Evolutionary conservation across 2,329 filamentous ascomycete genomes (phyloP), one percentile per base, ranked within the genome.

Genomic region (Sclerotinia subarctica): DNA sequence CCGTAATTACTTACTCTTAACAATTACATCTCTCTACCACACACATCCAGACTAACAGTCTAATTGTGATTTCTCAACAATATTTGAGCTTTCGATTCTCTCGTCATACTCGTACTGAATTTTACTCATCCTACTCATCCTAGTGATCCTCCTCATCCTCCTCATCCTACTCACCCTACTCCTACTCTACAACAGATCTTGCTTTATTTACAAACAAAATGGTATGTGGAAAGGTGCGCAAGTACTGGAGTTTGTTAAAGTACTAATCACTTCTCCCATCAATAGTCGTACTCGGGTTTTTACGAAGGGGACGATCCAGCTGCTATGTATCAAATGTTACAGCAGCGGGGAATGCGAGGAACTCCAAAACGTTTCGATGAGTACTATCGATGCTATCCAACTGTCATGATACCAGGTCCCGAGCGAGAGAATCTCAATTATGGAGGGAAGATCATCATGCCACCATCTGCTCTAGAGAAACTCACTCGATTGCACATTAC

Each of bases 321-420:
- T 66, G 72, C 70, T 7, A 74, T 77, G 72, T 77, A 77, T 70
- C 71, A 75, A 17, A 74, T 76, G 72, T 66, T 76, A 19, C 74
- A 74, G 57, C 67, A 69, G 21, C 69, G 73, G 13, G 73, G 72
- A 66, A 71, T 69, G 69, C 64, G 73, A 53, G 71, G 71, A 26
- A 64, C 79, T 83, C 78, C 75, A 83, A 91, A 93, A 75, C 92
- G 94, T 70, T 99, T 99, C 82, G 94, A 99, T 80, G 95, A 99
- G 80, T 98, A 97, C 82, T 98, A 97, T 81, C 90, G 95, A 76
- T 97, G 94, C 83, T 99, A 98, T 77, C 95, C 95, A 54, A 86
- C 97, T 75, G 89, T 90, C 75, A 98, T 99, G 94, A 88, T 96
- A 71, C 93, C 94, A 17, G 94, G 94, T 3, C 88, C 92, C 49